Conservation (phyloP, 225 moss, liverwort and hornwort genomes). For the Antitrichia curtipendula region DNA sequence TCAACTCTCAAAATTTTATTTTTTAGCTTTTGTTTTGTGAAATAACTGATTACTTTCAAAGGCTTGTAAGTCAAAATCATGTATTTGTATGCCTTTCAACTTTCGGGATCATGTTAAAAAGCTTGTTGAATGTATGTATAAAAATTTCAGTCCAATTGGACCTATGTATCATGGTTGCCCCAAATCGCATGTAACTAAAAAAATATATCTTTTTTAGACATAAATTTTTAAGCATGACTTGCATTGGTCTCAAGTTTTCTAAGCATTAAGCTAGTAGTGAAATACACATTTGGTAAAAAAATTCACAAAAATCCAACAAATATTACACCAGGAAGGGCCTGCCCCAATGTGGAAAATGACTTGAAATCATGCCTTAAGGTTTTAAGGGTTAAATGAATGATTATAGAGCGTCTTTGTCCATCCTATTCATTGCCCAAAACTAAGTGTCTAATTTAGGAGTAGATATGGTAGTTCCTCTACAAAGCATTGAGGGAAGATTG, state of each 20-base stretch:
- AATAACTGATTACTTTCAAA: neutral
- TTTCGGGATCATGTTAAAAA: neutral
- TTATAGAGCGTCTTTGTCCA: neutral
- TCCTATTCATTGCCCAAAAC: neutral
- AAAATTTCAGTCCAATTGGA: accelerated
- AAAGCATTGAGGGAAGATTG: no score
- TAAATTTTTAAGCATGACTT: accelerated
- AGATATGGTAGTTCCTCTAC: neutral
- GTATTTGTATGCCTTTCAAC: accelerated
- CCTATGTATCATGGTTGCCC: accelerated
- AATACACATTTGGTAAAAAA: accelerated
- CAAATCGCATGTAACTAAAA: accelerated
- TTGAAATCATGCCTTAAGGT: neutral
- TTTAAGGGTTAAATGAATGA: neutral
- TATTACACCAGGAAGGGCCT: accelerated
- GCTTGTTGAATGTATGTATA: neutral
- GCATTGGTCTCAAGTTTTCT: neutral
- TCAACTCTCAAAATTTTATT: neutral
- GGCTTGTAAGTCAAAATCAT: neutral
- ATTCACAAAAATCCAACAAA: neutral
- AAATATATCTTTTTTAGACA: neutral
- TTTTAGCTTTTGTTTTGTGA: accelerated
- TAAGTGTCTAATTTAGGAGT: neutral
- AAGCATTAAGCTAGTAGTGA: neutral
- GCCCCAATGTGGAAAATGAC: accelerated